A percentile compares a stretch with the other conserved stretches of the same genome.
Conservation (phyloP, 2,329 filamentous ascomycete genomes). For the Fusarium anguioides region DNA sequence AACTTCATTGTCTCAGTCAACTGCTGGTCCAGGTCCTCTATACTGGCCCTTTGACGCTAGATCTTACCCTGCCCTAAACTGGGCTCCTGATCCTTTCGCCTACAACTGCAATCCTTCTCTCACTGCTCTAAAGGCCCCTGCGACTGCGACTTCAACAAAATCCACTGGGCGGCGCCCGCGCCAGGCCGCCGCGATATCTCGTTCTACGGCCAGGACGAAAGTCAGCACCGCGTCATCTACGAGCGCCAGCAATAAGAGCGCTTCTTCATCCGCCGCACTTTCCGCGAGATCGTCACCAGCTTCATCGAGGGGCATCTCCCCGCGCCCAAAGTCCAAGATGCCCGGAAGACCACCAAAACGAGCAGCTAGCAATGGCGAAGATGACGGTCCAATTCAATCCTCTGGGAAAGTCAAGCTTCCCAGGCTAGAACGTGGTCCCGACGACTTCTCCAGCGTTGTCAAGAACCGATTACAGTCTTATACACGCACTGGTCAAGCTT, state of each 20-base stretch:
- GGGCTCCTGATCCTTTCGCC: slow-evolving; percentile 35
- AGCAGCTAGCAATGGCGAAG: slow-evolving; percentile 47
- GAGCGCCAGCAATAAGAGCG: slow-evolving; percentile 17
- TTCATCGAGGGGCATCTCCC: slow-evolving; percentile 33
- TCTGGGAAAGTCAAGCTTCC: slow-evolving; percentile 60
- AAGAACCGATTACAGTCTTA: slow-evolving; percentile 67
- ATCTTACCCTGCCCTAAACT: slow-evolving; percentile 32
- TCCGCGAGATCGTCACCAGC: slow-evolving; percentile 28
- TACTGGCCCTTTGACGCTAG: slow-evolving; percentile 38
- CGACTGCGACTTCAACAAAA: slow-evolving; percentile 31
- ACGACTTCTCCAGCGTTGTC: slow-evolving; percentile 66
- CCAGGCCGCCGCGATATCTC: slow-evolving; percentile 39
- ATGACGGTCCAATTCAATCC: slow-evolving; percentile 40
- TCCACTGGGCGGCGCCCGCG: slow-evolving; percentile 41
- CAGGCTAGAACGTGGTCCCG: slow-evolving; percentile 59
- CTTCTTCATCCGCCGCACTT: slow-evolving; percentile 15
- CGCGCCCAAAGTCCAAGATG: slow-evolving; percentile 40
- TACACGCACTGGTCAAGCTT: slow-evolving; percentile 81
- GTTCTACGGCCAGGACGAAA: slow-evolving; percentile 26
- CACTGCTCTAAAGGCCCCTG: slow-evolving; percentile 28
- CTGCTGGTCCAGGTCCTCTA: slow-evolving; percentile 12
- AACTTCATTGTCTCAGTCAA: slow-evolving; percentile 11
- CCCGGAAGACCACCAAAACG: slow-evolving; percentile 41
- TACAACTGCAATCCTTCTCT: slow-evolving; percentile 22
- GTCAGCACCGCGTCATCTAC: slow-evolving; percentile 27